Evolutionary conservation across 768 basidiomycete genomes (phyloP).

Genomic region (Asterophora lycoperdoides): DNA sequence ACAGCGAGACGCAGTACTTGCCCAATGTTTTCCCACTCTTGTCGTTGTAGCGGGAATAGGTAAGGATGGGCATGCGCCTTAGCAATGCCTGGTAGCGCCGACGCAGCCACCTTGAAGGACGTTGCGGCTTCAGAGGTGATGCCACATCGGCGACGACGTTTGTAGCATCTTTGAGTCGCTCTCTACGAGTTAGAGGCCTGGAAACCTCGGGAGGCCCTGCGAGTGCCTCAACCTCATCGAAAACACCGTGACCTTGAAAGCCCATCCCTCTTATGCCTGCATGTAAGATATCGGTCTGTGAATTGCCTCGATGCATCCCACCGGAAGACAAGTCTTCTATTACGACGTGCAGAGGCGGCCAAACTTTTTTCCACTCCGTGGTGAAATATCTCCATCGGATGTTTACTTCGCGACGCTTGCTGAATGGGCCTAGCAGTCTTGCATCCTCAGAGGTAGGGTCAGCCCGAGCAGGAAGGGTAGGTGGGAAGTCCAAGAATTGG

Average conservation of each 20-base stretch:
- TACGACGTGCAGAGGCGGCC: slow-evolving; percentile 56
- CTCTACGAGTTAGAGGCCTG: slow-evolving; percentile 31
- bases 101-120: slow-evolving; percentile 46
- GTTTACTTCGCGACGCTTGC: slow-evolving; percentile 73
- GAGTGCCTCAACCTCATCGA: slow-evolving; percentile 43
- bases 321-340: slow-evolving; percentile 14
- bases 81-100: slow-evolving; percentile 60
- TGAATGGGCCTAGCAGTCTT: slow-evolving; percentile 55
- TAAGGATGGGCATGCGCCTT: slow-evolving; percentile 53
- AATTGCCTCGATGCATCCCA: slow-evolving; percentile 2
- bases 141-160: neutral
- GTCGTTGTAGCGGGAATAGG: slow-evolving; percentile 21
- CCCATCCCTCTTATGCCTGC: slow-evolving; percentile 32
- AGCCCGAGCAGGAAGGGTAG: slow-evolving; percentile 53
- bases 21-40: slow-evolving; percentile 10
- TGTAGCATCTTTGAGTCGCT: slow-evolving; percentile 13
- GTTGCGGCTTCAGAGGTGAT: slow-evolving; percentile 12
- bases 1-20: slow-evolving; percentile 28
- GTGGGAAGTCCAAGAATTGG: slow-evolving; percentile 43
- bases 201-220: slow-evolving; percentile 31
- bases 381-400: slow-evolving; percentile 64
- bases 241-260: slow-evolving; percentile 39
- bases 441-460: slow-evolving; percentile 57
- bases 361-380: slow-evolving; percentile 48
- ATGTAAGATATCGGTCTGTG: slow-evolving; percentile 11